Conservation (phyloP, 2,329 filamentous ascomycete species). For the Cladosporium sp. region DNA sequence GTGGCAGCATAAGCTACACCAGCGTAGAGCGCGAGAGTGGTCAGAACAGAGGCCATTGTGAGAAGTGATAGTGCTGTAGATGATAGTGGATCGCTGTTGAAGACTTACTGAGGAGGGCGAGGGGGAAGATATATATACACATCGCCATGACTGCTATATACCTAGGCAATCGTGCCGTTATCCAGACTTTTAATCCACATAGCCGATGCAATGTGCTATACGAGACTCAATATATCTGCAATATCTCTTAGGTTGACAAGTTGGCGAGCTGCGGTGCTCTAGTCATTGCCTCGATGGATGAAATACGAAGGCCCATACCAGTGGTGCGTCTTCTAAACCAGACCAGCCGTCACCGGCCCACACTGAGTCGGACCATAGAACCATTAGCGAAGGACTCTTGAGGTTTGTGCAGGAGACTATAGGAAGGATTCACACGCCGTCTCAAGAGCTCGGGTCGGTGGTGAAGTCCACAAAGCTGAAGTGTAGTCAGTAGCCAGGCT, state of each 20-base stretch:
- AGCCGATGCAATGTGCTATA: background rate
- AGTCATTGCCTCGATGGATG: background rate
- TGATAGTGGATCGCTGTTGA: background rate
- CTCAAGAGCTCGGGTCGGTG: background rate
- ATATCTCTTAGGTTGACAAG: background rate
- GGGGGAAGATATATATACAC: background rate
- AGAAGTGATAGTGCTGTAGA: background rate
- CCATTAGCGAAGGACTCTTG: background rate
- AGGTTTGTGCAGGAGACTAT: background rate
- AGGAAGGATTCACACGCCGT: background rate
- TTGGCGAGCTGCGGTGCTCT: background rate
- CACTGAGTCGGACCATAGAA: background rate
- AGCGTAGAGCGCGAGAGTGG: background rate
- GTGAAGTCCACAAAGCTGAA: background rate
- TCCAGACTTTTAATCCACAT: background rate
- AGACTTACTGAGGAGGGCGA: background rate
- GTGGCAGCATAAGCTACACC: conserved; percentile 1
- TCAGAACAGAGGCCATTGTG: background rate
- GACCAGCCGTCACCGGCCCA: background rate
- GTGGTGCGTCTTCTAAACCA: background rate
- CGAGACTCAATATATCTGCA: background rate
- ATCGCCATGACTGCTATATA: background rate
- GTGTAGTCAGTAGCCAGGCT: background rate
- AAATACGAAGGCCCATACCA: background rate
- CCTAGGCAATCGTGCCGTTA: background rate